Evolutionary conservation across 768 basidiomycete species (phyloP).

Genomic region (Tulasnella sp.): DNA sequence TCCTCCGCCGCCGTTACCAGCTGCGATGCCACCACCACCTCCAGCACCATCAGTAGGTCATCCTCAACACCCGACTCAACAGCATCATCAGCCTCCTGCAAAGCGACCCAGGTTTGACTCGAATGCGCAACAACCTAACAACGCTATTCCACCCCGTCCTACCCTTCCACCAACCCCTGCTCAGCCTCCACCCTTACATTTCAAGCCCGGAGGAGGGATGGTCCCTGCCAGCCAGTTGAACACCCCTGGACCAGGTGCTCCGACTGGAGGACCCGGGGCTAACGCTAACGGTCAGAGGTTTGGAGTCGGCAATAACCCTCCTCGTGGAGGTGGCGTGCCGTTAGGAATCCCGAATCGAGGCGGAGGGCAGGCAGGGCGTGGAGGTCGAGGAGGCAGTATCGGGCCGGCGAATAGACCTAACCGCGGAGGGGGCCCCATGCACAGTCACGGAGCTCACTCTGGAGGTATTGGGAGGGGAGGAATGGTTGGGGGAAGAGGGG

Average conservation of each 20-base stretch:
- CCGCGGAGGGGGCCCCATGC: conserved; percentile 29
- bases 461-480: conserved; percentile 49
- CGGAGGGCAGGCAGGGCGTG: conserved; percentile 42
- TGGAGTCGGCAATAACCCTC: neutral
- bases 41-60: conserved; percentile 39
- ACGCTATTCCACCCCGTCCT: conserved; percentile 38
- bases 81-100: conserved; percentile 84
- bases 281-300: neutral
- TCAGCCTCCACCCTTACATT: conserved; percentile 31
- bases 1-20: conserved; percentile 30
- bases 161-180: conserved; percentile 39
- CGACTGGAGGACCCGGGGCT: conserved; percentile 11
- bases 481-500: conserved; percentile 33
- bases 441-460: conserved; percentile 47
- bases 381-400: conserved; percentile 43
- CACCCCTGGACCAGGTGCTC: neutral
- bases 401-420: conserved; percentile 42
- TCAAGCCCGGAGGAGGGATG: conserved; percentile 35
- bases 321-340: conserved; percentile 4
- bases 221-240: conserved; percentile 24
- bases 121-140: conserved; percentile 9
- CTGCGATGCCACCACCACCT: conserved; percentile 26
- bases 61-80: conserved; percentile 39
- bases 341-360: conserved; percentile 8
- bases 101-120: conserved; percentile 83